Evolutionary conservation across 1,139 yeast species (phyloP), one percentile per base, ranked within the genome.

Genomic region (Diutina ranongensis): DNA sequence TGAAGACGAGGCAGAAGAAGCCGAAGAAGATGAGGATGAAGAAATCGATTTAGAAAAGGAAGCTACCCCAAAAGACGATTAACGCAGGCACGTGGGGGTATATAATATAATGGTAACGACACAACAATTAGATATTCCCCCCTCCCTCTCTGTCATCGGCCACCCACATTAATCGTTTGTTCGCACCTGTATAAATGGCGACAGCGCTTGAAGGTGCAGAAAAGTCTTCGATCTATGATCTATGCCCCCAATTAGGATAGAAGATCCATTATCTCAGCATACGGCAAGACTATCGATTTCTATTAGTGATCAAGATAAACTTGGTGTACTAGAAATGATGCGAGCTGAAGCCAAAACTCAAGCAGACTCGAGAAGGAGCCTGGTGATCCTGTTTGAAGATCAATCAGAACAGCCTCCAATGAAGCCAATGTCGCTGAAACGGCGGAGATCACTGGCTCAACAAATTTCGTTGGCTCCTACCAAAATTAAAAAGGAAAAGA

Each of bases 1-100:
- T 2, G 42, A 38, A 18, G 81, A 64, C 1, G 79, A 60, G 0
- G n/a, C n/a, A n/a, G n/a, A n/a, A n/a, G n/a, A n/a, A n/a, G n/a
- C n/a, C n/a, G 42, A 38, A 18, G 81, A 64, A 1, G 79, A 60
- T 0, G 80, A 64, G 1, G 76, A 61, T 1, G 76, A 61, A 1
- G 59, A 46, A 22, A 71, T 57, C 2, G 71, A 55, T 2, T 67
- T 51, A 1, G 70, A 57, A 2, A 72, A 56, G 1, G 69, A 57
- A 3, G 68, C 40, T 18, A 35, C 40, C 15, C 40, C 40, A 5
- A 35, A 35, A 28, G 40, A 35, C 16, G 20, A 35, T n/a, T n/a
- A n/a, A 31, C 34, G 13, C 34, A 7, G 15, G 34, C 34, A 12
- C 31, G n/a, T n/a, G n/a, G n/a, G n/a, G n/a, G n/a, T n/a, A n/a